phyloP scores from a whole-genome alignment of 805 yeast genomes.

The Grigorovia transvaalensis region DNA sequence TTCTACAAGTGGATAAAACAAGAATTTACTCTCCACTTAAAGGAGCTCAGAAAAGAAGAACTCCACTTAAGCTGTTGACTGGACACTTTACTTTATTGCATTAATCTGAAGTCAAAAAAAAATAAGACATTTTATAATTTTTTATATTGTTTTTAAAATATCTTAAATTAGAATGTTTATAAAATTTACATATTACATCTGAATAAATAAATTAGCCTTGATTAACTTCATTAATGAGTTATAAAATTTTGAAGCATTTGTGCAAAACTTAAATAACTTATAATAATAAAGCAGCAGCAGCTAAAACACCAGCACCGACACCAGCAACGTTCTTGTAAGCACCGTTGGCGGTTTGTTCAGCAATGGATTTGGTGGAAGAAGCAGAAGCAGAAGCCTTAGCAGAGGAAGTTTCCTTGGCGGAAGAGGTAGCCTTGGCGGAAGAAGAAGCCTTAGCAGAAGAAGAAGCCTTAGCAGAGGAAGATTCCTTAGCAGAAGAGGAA shows the following conservation, averaged over 20 bases:
- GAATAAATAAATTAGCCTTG: background rate
- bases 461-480: background rate
- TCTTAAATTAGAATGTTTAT: background rate
- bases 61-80: too few relatives aligned
- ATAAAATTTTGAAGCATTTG: background rate
- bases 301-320: constrained; percentile 10
- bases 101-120: too few relatives aligned
- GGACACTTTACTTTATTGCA: too few relatives aligned
- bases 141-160: too few relatives aligned
- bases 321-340: constrained; percentile 7
- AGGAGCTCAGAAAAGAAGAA: too few relatives aligned
- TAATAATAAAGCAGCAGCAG: constrained; percentile 10
- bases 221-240: background rate
- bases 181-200: background rate
- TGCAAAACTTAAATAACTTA: constrained; percentile 1
- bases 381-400: constrained; percentile 5
- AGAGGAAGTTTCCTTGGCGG: constrained; percentile 3
- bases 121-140: too few relatives aligned
- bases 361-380: background rate
- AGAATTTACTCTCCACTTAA: too few relatives aligned
- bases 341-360: constrained; percentile 13
- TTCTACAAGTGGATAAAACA: too few relatives aligned
- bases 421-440: constrained; percentile 1
- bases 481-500: background rate
- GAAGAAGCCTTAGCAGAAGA: constrained; percentile 2